A percentile compares a stretch with the other conserved stretches of the same genome.
phyloP scores from a whole-genome alignment of 2,329 filamentous ascomycete species.

The Phaeosphaeriaceae sp. region DNA sequence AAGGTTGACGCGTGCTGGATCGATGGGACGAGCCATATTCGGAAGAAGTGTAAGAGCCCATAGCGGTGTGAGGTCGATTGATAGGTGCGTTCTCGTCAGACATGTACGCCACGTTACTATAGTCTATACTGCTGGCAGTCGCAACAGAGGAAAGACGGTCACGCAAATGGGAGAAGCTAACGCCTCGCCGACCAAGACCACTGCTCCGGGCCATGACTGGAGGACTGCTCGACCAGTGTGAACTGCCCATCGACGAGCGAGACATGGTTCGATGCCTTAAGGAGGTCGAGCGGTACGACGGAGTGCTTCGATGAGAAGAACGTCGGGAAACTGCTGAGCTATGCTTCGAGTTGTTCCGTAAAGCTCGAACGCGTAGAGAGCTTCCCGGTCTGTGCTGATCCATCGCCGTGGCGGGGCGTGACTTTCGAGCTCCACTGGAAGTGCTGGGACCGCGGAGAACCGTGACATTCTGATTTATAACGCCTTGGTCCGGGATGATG shows the following conservation, averaged over 20 bases:
- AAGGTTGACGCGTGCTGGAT: slow-evolving; percentile 23
- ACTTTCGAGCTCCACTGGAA: slow-evolving; percentile 39
- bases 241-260: slow-evolving; percentile 55
- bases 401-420: slow-evolving; percentile 44
- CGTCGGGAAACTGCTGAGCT: slow-evolving; percentile 41
- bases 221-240: slow-evolving; percentile 56
- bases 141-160: slow-evolving; percentile 51
- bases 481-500: slow-evolving; percentile 55
- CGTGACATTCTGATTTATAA: slow-evolving; percentile 70
- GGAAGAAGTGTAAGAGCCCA: slow-evolving; percentile 30
- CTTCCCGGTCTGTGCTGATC: slow-evolving; percentile 50
- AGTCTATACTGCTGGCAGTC: slow-evolving; percentile 47
- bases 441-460: slow-evolving; percentile 63
- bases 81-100: slow-evolving; percentile 41
- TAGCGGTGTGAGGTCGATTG: slow-evolving; percentile 26
- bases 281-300: slow-evolving; percentile 35
- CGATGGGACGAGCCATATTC: slow-evolving; percentile 22
- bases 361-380: slow-evolving; percentile 52
- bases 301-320: slow-evolving; percentile 42
- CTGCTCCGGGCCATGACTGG: slow-evolving; percentile 57
- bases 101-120: slow-evolving; percentile 32
- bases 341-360: slow-evolving; percentile 42
- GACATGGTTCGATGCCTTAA: slow-evolving; percentile 36
- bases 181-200: slow-evolving; percentile 64
- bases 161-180: slow-evolving; percentile 67